phyloP scores from a whole-genome alignment of 257 asterid genomes.

The Phtheirospermum japonicum region DNA sequence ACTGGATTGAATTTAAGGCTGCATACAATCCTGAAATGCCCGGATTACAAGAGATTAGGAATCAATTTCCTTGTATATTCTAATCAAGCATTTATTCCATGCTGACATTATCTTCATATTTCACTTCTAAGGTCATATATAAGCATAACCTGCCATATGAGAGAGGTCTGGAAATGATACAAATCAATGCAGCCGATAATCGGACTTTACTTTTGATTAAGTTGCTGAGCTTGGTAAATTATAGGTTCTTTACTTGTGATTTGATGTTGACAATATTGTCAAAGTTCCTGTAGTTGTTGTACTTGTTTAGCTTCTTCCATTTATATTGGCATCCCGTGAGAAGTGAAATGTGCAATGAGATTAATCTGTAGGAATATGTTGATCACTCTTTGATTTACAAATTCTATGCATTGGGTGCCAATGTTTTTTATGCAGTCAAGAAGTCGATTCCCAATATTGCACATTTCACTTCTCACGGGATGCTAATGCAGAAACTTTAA shows the following conservation, averaged over 20 bases:
- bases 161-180: not conserved
- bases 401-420: constrained; percentile 83
- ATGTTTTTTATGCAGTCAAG: constrained; percentile 71
- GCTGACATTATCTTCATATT: not conserved
- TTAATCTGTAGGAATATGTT: constrained; percentile 78
- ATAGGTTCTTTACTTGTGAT: constrained; percentile 19
- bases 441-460: constrained; percentile 87
- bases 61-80: not conserved
- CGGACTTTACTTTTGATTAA: not conserved
- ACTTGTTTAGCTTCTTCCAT: constrained; percentile 26
- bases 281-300: constrained; percentile 12
- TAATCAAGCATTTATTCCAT: not conserved
- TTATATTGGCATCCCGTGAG: constrained; percentile 19
- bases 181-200: not conserved
- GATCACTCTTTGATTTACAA: constrained; percentile 82
- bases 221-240: constrained; percentile 22
- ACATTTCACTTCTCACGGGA: no score
- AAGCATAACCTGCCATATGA: not conserved
- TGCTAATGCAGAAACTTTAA: constrained; percentile 73
- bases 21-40: not conserved
- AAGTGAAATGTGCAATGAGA: constrained; percentile 17
- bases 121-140: no score
- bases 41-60: not conserved
- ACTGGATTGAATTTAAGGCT: not conserved
- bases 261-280: constrained; percentile 16